Base-by-base conservation (phyloP, 371 early-diverging fungal species). In the Dichotomocladium elegans region DNA sequence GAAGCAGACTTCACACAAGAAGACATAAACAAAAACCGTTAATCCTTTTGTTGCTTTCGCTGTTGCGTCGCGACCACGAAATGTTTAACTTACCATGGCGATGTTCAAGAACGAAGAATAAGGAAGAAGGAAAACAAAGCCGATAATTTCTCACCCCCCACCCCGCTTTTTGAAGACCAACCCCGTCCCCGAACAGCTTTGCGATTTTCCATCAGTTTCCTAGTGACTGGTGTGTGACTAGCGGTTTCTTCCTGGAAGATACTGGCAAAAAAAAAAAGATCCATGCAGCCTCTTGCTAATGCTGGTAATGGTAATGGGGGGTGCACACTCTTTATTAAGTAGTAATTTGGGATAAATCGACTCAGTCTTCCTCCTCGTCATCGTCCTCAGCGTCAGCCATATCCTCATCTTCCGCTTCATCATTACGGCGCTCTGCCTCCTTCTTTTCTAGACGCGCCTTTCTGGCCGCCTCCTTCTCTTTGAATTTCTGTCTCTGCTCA, bases 401-500 rank as follows among this genome's bases (percentile, higher is more conserved):
- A 14, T 60, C 69, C 22, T 71, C 63, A 12, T 64, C 66, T 25
- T 78, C 68, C n/a, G 48, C 55, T 8, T 64, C 72, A 34, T 75
- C 72, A 27, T 67, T 55, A 25, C 51, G 56, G 51, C n/a, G 48
- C 41, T n/a, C n/a, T 34, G 21, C 43, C 43, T 51, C 41, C 33
- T 41, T 55, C 22, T 21, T 50, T 21, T 57, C 37, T 51, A n/a
- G n/a, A 46, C 67, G 37, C 64, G 55, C 3, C 56, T 67, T 27
- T 54, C 64, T 22, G 55, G 26, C 30, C 52, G 51, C 77, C 49
- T 80, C 86, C 49, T 73, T 74, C 31, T 72, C 81, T 15, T 62
- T 70, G 72, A 87, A 79, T 67, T 95, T 95, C 53, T 81, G 76
- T 47, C 70, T 76, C 30, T 59, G 62, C 52, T 82, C 77, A 33